These are phyloP conservation scores for Leccinum uliginosum DNA, from an alignment of 768 basidiomycete genomes.

Conservation along the genomic window DNA sequence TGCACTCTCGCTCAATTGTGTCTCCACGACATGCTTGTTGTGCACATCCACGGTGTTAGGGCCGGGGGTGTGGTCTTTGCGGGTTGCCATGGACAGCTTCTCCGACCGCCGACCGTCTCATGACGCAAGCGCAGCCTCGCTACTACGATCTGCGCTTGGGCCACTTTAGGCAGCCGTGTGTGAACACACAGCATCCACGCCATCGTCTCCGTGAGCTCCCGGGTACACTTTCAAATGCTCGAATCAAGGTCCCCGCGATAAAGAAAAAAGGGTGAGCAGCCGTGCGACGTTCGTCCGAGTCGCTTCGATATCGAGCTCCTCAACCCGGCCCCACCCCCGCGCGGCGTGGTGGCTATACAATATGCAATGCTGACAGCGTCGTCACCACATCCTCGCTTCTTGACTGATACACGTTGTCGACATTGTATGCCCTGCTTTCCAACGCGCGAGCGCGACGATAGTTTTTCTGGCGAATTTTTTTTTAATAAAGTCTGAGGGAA, in stretches of 20 bases:
- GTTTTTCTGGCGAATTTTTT: neutral
- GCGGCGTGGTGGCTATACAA: neutral
- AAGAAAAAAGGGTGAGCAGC: neutral
- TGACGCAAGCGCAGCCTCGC: neutral
- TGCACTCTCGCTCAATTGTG: neutral
- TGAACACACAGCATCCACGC: neutral
- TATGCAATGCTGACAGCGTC: neutral
- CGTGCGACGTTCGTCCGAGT: neutral
- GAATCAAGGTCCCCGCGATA: neutral
- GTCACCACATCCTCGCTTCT: neutral
- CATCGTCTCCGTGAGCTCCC: neutral
- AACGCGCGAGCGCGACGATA: neutral
- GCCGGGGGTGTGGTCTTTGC: neutral
- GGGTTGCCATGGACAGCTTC: neutral
- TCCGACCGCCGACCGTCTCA: neutral
- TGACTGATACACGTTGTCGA: neutral
- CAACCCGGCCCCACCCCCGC: neutral
- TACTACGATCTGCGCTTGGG: neutral
- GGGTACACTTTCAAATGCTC: neutral
- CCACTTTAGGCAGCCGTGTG: neutral
- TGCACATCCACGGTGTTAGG: neutral
- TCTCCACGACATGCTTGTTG: neutral
- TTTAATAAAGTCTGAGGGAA: neutral
- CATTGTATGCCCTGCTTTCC: neutral
- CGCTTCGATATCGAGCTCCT: neutral